phyloP scores from a whole-genome alignment of 768 basidiomycete genomes.

The Tylopilus sp. region DNA sequence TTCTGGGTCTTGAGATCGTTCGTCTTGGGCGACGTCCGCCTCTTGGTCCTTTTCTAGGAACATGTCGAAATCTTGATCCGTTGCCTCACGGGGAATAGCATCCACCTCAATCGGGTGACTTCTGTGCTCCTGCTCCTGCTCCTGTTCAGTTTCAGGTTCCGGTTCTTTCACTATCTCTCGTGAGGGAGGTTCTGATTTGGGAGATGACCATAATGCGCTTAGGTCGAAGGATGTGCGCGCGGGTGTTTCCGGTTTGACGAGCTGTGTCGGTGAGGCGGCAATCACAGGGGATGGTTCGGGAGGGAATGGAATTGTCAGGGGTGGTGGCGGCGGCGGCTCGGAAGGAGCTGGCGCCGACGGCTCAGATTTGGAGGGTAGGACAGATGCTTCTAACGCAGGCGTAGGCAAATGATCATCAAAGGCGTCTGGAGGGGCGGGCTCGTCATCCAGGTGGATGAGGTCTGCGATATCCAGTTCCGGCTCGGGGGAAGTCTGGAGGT shows the following conservation, averaged over 20 bases:
- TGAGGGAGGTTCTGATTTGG: constrained; percentile 32
- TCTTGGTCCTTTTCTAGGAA: constrained; percentile 64
- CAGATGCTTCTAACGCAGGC: constrained; percentile 15
- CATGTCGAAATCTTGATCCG: constrained; percentile 86
- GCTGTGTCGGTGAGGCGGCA: constrained; percentile 21
- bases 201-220: constrained; percentile 64
- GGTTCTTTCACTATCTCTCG: constrained; percentile 22
- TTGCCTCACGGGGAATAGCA: constrained; percentile 39
- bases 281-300: constrained; percentile 25
- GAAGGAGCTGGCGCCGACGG: constrained; percentile 13
- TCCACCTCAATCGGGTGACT: constrained; percentile 47
- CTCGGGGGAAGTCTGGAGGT: constrained; percentile 41
- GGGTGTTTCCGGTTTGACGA: constrained; percentile 41
- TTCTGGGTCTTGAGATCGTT: constrained; percentile 39
- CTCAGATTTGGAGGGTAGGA: constrained; percentile 7
- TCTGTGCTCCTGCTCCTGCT: constrained; percentile 32
- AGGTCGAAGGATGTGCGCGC: constrained; percentile 64
- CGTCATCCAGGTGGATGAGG: constrained; percentile 76
- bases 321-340: constrained; percentile 28
- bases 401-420: constrained; percentile 19
- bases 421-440: constrained; percentile 37
- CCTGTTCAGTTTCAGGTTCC: constrained; percentile 22
- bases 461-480: constrained; percentile 71
- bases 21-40: constrained; percentile 21
- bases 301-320: constrained; percentile 47